A percentile compares a stretch with the other conserved stretches of the same genome.
Conservation (phyloP, 2,329 filamentous ascomycete species). For the Trematosphaeria pertusa region DNA sequence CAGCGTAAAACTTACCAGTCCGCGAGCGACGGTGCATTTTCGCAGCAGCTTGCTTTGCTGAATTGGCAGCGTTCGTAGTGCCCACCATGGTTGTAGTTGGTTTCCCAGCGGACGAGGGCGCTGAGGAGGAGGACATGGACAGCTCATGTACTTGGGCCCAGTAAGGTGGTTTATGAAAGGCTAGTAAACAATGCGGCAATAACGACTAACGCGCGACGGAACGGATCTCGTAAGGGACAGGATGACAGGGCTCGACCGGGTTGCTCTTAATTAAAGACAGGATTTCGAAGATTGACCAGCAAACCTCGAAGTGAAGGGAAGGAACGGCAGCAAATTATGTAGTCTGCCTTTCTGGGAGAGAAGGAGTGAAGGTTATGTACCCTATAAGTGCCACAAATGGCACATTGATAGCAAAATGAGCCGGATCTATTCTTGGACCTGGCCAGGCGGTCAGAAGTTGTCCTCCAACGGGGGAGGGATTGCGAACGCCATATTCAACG, state of each 20-base stretch:
- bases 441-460: constrained; percentile 31
- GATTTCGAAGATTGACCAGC: constrained; percentile 59
- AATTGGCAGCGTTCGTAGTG: constrained; percentile 57
- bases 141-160: constrained; percentile 52
- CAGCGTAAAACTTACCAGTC: constrained; percentile 73
- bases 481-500: constrained; percentile 36
- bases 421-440: constrained; percentile 58
- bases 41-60: constrained; percentile 64
- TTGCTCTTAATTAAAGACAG: constrained; percentile 54
- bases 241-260: constrained; percentile 49
- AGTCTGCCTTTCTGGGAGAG: constrained; percentile 46
- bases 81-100: constrained; percentile 58
- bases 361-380: constrained; percentile 48
- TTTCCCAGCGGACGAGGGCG: constrained; percentile 50
- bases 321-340: constrained; percentile 56
- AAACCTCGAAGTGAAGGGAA: constrained; percentile 51
- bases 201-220: constrained; percentile 50
- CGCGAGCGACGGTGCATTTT: constrained; percentile 95
- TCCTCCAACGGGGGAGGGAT: constrained; percentile 37
- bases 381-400: constrained; percentile 55
- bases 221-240: constrained; percentile 52
- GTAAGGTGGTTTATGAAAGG: constrained; percentile 48
- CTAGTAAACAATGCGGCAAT: constrained; percentile 51
- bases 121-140: constrained; percentile 58
- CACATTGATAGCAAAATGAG: constrained; percentile 49